Evolutionary conservation across 345 rosid genomes (phyloP), one percentile per base, ranked within the genome.

Genomic region (Rhizophora apiculata): DNA sequence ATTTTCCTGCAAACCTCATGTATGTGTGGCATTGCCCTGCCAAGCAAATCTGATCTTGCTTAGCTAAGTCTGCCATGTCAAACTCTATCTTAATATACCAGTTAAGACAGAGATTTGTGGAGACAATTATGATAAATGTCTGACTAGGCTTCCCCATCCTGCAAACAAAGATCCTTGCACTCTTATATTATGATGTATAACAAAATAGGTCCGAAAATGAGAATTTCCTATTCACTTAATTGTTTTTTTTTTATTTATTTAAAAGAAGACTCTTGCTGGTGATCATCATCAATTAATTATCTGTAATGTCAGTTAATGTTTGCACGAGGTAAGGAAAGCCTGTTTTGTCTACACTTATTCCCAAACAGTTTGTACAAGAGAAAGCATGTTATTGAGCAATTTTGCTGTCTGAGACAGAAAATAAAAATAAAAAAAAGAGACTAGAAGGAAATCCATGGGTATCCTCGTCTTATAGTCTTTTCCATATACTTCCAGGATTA

Each of bases 121-220:
- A 56, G 29, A 56, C 30, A 6, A 26, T 56, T 11, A 24, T 24
- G 60, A 27, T 56, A 27, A 15, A 56, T 21, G 60, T 10, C 30
- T 56, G 60, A 56, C 60, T 11, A 21, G 60, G 60, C 60, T 24
- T n/a, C 60, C 60, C 22, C 60, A 24, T 24, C 60, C 60, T 24
- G 6, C 60, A 56, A 56, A 15, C 29, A 24, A 56, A 24, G 60
- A 56, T 24, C 60, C 60, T 56, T 24, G 60, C 24, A 20, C 56
- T 20, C 20, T 22, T 20, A 5, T 53, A 53, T 20, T 20, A 20
- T 20, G 22, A 20, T 20, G 22, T 6, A 20, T 53, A 53, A 53
- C 21, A 53, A 53, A 53, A 53, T 53, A 53, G 56, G 9, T 53
- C 58, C 0, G 58, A 54, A 54, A 54, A 54, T 8, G 21, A 54